A percentile compares a stretch with the other conserved stretches of the same genome.
Conservation (phyloP, 495 filamentous ascomycete species). For the Pyrenula aspistea region DNA sequence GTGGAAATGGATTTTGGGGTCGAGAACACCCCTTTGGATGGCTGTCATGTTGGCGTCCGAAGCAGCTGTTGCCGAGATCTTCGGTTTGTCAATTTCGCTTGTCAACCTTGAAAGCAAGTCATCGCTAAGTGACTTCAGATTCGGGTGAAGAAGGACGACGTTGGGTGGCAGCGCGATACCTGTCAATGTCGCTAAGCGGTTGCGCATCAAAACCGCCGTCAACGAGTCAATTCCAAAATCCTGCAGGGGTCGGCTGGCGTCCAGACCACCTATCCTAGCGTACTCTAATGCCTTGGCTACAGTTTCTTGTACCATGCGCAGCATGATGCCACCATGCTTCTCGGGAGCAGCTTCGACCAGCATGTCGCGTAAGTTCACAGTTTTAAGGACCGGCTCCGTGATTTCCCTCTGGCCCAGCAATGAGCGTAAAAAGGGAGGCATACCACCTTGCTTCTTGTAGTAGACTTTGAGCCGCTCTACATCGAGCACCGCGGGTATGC, state of each 20-base stretch:
- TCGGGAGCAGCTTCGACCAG: constrained; percentile 8
- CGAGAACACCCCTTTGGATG: constrained; percentile 10
- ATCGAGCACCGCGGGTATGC: constrained; percentile 12
- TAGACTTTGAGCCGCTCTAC: constrained; percentile 10
- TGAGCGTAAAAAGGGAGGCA: constrained; percentile 8
- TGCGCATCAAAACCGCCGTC: constrained; percentile 21
- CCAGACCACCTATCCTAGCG: constrained; percentile 7
- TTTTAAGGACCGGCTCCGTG: background rate
- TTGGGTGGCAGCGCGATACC: constrained; percentile 11
- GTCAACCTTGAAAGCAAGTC: constrained; percentile 8
- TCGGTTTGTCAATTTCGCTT: background rate
- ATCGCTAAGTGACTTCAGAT: constrained; percentile 12
- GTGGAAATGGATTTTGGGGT: constrained; percentile 11
- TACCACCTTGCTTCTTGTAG: constrained; percentile 10
- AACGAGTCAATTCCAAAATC: constrained; percentile 26
- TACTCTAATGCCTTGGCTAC: constrained; percentile 15
- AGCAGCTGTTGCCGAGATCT: constrained; percentile 1
- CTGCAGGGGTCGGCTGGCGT: constrained; percentile 10
- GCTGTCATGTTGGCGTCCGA: constrained; percentile 4
- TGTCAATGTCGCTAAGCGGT: constrained; percentile 13
- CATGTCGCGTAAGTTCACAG: constrained; percentile 2
- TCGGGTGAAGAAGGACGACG: constrained; percentile 11
- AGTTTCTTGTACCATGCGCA: constrained; percentile 12
- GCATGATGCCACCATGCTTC: constrained; percentile 11
- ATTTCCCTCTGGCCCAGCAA: constrained; percentile 5